Conservation (phyloP, 495 filamentous ascomycete species). For the Chaetomium cochliodes region DNA sequence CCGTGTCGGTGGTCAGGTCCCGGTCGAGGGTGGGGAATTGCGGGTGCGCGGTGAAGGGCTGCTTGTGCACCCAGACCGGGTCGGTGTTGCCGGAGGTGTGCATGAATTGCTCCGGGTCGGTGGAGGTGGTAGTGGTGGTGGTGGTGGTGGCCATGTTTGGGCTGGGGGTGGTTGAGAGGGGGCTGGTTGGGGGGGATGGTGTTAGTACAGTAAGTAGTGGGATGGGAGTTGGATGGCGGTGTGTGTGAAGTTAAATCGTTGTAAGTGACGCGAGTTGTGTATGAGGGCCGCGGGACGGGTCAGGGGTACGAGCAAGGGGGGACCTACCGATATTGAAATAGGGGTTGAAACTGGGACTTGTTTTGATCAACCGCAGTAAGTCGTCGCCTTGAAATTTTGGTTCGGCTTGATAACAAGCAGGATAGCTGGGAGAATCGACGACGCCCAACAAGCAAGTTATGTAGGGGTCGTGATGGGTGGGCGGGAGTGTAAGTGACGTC, state of each 20-base stretch:
- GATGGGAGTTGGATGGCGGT: neutral
- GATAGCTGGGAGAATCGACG: neutral
- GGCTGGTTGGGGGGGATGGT: neutral
- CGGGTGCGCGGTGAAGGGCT: slow-evolving; percentile 50
- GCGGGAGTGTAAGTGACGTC: slow-evolving; percentile 6
- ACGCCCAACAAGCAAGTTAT: neutral
- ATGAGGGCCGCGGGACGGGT: neutral
- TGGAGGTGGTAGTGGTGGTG: neutral
- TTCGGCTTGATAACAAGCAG: neutral
- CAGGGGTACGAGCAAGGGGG: neutral
- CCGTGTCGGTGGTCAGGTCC: slow-evolving; percentile 47
- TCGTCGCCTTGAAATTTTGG: neutral
- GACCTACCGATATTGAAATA: neutral
- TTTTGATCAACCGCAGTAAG: neutral
- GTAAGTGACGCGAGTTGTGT: neutral
- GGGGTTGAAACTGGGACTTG: neutral
- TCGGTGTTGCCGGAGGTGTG: slow-evolving; percentile 51
- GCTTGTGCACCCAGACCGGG: slow-evolving; percentile 53
- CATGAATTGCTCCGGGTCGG: slow-evolving; percentile 37
- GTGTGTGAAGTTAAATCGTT: neutral
- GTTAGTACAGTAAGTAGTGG: neutral
- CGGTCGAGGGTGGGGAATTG: slow-evolving; percentile 44
- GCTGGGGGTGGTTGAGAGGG: neutral
- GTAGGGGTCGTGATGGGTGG: slow-evolving; percentile 1
- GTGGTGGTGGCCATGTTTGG: slow-evolving; percentile 15